These are phyloP conservation scores for Hyphopichia fennica DNA, from an alignment of 1,139 yeast genomes.

Conservation along the genomic window DNA sequence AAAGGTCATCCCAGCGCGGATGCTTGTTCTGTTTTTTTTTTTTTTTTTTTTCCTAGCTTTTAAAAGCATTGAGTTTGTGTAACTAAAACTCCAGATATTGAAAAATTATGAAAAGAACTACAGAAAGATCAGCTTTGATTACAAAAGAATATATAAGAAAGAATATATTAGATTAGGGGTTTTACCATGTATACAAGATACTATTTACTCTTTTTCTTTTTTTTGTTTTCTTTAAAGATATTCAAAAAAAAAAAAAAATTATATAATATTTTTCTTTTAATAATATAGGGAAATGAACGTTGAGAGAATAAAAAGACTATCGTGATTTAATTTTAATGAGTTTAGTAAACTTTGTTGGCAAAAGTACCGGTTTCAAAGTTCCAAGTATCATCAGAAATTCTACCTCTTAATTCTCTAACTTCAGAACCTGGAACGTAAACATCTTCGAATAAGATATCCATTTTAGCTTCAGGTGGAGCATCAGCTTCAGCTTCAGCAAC, in stretches of 20 bases:
- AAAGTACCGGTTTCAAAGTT: slow-evolving; percentile 75
- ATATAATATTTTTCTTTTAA: not conserved
- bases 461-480: slow-evolving; percentile 93
- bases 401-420: slow-evolving; percentile 90
- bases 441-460: slow-evolving; percentile 93
- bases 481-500: slow-evolving; percentile 91
- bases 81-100: too few species aligned
- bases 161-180: not conserved
- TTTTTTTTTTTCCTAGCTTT: not conserved
- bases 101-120: not conserved
- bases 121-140: not conserved
- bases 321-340: not conserved
- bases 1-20: slow-evolving; percentile 1
- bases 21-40: not conserved
- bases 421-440: slow-evolving; percentile 95
- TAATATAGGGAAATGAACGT: not conserved
- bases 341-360: slow-evolving; percentile 52
- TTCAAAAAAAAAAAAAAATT: not conserved
- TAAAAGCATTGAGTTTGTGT: too few species aligned
- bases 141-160: not conserved
- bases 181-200: not conserved
- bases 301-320: not conserved
- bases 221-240: not conserved
- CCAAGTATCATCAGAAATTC: slow-evolving; percentile 94
- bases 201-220: not conserved